Percentiles rank a stretch among this genome's conserved stretches.
Evolutionary conservation across 1,284 basidiomycete genomes (phyloP).

Genomic region (Athelia sp.): DNA sequence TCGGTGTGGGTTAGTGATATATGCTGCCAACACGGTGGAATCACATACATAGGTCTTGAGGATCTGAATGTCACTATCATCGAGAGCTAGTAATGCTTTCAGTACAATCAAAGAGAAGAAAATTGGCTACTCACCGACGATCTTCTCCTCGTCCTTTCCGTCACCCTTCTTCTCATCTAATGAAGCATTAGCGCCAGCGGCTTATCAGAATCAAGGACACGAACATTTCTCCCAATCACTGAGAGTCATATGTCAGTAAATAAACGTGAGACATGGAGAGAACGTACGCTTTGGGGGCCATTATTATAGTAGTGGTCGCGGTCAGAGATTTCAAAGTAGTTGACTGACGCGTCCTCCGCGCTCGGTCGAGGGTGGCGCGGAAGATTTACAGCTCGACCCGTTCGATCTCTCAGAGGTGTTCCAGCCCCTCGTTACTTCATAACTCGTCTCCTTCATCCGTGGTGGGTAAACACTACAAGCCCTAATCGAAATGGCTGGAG

Average conservation of each 20-base stretch:
- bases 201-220: constrained; percentile 21
- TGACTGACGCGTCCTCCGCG: not conserved
- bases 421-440: not conserved
- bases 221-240: constrained; percentile 98
- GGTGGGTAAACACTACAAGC: constrained; percentile 1
- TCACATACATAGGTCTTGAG: constrained; percentile 91
- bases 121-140: constrained; percentile 59
- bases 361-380: not conserved
- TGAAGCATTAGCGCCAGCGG: constrained; percentile 5
- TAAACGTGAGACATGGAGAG: constrained; percentile 3
- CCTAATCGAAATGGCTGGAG: constrained; percentile 71
- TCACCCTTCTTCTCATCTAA: constrained; percentile 79
- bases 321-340: constrained; percentile 1
- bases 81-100: constrained; percentile 60
- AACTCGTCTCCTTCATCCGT: not conserved
- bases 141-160: constrained; percentile 88
- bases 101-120: constrained; percentile 6
- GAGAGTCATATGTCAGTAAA: constrained; percentile 8
- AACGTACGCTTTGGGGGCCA: constrained; percentile 82
- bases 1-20: constrained; percentile 8
- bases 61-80: constrained; percentile 98
- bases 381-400: too few relatives aligned
- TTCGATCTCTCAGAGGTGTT: not conserved
- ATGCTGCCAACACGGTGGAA: not conserved
- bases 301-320: constrained; percentile 29